These are phyloP conservation scores for Avena atlantica DNA, from an alignment of 176 grass and related monocot genomes.

Conservation along the genomic window DNA sequence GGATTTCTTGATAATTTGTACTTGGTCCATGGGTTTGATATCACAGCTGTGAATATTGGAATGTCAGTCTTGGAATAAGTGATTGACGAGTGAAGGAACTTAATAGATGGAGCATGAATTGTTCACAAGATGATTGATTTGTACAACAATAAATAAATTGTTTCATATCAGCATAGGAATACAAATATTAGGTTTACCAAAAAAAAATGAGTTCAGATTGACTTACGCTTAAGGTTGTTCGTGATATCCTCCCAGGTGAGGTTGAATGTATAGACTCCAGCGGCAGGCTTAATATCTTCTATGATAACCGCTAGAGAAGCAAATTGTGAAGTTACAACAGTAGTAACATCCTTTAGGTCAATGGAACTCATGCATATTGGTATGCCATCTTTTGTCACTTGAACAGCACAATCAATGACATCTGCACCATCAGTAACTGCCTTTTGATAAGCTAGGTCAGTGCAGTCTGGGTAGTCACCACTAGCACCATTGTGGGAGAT, in stretches of 20 bases:
- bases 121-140: neutral
- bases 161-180: neutral
- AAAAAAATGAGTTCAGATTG: conserved; percentile 14
- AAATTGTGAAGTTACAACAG: conserved; percentile 63
- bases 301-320: conserved; percentile 33
- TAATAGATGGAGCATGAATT: neutral
- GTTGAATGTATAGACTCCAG: conserved; percentile 89
- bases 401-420: conserved; percentile 87
- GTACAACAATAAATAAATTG: neutral
- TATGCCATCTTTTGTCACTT: conserved; percentile 82
- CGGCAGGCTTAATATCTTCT: conserved; percentile 44
- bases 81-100: neutral
- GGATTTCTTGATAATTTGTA: conserved; percentile 55
- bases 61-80: conserved; percentile 43
- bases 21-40: conserved; percentile 45
- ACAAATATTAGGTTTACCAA: conserved; percentile 18
- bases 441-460: conserved; percentile 82
- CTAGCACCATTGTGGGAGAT: conserved; percentile 93
- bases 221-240: conserved; percentile 74
- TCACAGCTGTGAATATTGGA: conserved; percentile 60
- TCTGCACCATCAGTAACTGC: conserved; percentile 76
- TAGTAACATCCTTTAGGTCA: conserved; percentile 65
- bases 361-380: conserved; percentile 79
- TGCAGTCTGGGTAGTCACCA: conserved; percentile 86
- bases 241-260: conserved; percentile 80